Conservation (phyloP, 2,329 filamentous ascomycete genomes). For the Clathrospora elynae region DNA sequence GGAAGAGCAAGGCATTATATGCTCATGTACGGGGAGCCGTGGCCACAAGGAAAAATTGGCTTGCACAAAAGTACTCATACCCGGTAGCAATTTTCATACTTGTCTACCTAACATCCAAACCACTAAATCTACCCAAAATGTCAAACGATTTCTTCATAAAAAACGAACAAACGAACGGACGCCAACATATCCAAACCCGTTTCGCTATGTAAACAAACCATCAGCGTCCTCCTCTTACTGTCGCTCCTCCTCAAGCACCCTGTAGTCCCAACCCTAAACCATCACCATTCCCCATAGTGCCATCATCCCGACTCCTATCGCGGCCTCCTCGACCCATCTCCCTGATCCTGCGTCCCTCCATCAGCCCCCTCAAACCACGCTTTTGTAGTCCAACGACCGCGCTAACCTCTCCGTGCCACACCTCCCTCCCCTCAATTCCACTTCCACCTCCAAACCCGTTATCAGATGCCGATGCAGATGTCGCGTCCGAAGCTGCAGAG, state of each 20-base stretch:
- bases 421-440: conserved; percentile 58
- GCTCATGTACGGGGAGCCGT: too few relatives aligned
- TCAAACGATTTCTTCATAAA: not conserved
- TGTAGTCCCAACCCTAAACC: conserved; percentile 38
- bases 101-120: too few relatives aligned
- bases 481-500: conserved; percentile 38
- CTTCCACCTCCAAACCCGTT: conserved; percentile 44
- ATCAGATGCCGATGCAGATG: conserved; percentile 40
- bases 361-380: conserved; percentile 83
- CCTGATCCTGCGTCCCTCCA: conserved; percentile 88
- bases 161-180: conserved; percentile 2
- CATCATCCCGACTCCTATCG: conserved; percentile 40
- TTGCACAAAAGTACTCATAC: too few relatives aligned
- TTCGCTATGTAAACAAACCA: conserved; percentile 15
- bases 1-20: too few relatives aligned
- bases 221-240: conserved; percentile 2
- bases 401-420: conserved; percentile 82
- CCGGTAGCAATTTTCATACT: too few relatives aligned
- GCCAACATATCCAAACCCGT: conserved; percentile 10
- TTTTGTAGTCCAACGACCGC: conserved; percentile 96
- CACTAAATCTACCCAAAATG: conserved; percentile 1
- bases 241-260: conserved; percentile 15
- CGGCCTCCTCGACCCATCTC: conserved; percentile 63
- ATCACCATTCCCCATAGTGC: conserved; percentile 27
- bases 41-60: too few relatives aligned